phyloP scores from a whole-genome alignment of 2,329 filamentous ascomycete species.

The Calonectria fujianensis region DNA sequence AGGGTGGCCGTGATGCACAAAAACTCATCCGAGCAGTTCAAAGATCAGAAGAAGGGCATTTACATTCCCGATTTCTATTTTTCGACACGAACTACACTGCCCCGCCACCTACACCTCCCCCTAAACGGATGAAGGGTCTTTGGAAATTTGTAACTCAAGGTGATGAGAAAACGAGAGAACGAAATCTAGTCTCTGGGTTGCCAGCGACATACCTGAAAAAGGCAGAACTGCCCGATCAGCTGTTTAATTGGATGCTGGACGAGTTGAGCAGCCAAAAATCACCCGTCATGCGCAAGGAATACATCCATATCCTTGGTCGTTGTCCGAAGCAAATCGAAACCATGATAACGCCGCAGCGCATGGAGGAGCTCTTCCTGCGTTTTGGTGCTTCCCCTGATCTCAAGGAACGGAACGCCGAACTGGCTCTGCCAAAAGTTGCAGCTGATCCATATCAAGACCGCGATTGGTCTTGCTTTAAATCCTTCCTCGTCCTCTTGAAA shows the following conservation, averaged over 20 bases:
- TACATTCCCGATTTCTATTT: slow-evolving; percentile 68
- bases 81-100: slow-evolving; percentile 63
- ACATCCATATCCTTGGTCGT: slow-evolving; percentile 72
- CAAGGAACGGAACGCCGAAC: slow-evolving; percentile 52
- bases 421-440: slow-evolving; percentile 48
- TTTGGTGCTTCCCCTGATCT: slow-evolving; percentile 75
- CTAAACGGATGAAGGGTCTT: slow-evolving; percentile 59
- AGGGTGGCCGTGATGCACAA: slow-evolving; percentile 66
- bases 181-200: slow-evolving; percentile 78
- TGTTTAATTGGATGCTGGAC: slow-evolving; percentile 80
- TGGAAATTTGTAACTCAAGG: slow-evolving; percentile 72
- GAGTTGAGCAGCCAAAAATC: slow-evolving; percentile 75
- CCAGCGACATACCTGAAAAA: slow-evolving; percentile 67
- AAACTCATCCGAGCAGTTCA: slow-evolving; percentile 70
- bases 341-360: slow-evolving; percentile 66
- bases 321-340: slow-evolving; percentile 66
- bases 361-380: slow-evolving; percentile 73
- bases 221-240: slow-evolving; percentile 73
- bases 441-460: slow-evolving; percentile 59
- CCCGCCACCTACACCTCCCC: slow-evolving; percentile 52
- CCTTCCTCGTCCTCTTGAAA: slow-evolving; percentile 66
- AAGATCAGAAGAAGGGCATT: slow-evolving; percentile 65
- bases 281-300: slow-evolving; percentile 75
- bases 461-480: slow-evolving; percentile 67
- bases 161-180: slow-evolving; percentile 67